Evolutionary conservation across 2,329 filamentous ascomycete species (phyloP).

Genomic region (Furcasterigmium furcatum): DNA sequence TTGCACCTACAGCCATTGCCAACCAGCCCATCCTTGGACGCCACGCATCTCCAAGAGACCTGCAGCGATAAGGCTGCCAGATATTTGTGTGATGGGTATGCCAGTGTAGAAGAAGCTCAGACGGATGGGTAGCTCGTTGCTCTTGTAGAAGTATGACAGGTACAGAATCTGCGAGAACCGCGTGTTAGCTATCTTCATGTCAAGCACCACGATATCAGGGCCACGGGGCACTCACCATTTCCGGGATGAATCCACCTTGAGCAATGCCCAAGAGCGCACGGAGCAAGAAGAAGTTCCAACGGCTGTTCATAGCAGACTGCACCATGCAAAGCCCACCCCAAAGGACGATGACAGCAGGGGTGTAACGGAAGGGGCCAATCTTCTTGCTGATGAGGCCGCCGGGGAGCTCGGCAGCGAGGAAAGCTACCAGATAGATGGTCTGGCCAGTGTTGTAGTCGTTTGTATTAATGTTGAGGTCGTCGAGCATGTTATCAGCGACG

Average conservation of each 20-base stretch:
- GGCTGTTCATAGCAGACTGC: conserved; percentile 31
- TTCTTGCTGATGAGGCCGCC: conserved; percentile 48
- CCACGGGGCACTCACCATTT: too few species aligned
- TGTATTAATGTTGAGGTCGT: conserved; percentile 35
- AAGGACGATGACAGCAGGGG: conserved; percentile 35
- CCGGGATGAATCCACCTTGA: conserved; percentile 49
- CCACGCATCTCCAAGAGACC: conserved; percentile 30
- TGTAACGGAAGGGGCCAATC: conserved; percentile 43
- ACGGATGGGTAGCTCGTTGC: conserved; percentile 22
- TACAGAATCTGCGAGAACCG: too few species aligned
- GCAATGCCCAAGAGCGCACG: conserved; percentile 40
- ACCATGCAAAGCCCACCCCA: conserved; percentile 35
- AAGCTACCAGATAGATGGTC: conserved; percentile 38
- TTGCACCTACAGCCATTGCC: conserved; percentile 32
- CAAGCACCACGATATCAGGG: too few species aligned
- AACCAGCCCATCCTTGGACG: conserved; percentile 30
- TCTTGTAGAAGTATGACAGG: conserved; percentile 27
- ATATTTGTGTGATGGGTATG: conserved; percentile 17
- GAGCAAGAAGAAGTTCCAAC: conserved; percentile 34
- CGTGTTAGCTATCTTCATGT: conserved; percentile 16
- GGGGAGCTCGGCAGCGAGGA: conserved; percentile 44
- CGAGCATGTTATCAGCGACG: conserved; percentile 34
- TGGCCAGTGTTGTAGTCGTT: conserved; percentile 43
- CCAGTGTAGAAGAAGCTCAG: conserved; percentile 25
- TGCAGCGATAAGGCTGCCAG: conserved; percentile 44